Evolutionary conservation across 2,329 filamentous ascomycete genomes (phyloP).

Genomic region (Pseudogymnoascus sp.): DNA sequence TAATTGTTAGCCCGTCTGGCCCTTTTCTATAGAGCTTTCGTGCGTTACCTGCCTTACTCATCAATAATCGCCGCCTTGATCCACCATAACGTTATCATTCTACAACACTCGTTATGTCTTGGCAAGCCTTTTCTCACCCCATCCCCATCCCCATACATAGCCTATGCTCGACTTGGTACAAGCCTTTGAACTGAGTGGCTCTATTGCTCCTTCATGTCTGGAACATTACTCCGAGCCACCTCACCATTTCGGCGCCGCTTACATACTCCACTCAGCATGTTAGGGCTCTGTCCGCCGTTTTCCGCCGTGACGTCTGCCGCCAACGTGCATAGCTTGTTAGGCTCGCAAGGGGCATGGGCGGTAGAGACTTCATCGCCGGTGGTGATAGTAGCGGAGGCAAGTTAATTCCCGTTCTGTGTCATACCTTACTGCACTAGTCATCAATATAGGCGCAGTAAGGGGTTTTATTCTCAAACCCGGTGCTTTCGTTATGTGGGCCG

Average conservation of each 20-base stretch:
- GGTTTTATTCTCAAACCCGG: background rate
- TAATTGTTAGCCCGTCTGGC: background rate
- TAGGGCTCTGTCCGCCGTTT: background rate
- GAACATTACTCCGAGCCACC: background rate
- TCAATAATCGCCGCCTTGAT: background rate
- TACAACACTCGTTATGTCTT: background rate
- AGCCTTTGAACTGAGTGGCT: background rate
- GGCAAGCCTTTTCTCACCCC: background rate
- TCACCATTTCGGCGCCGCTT: background rate
- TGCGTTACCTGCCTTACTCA: background rate
- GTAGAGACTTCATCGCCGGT: background rate
- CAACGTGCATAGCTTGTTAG: background rate
- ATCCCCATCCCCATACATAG: background rate
- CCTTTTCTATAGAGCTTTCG: background rate
- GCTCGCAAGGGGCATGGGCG: background rate
- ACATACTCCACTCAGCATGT: background rate
- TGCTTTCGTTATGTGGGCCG: background rate
- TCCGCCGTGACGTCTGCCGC: background rate
- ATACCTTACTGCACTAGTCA: background rate
- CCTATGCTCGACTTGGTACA: background rate
- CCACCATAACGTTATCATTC: conserved; percentile 6
- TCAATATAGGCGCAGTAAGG: background rate
- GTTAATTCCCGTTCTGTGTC: background rate
- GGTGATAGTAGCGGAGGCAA: background rate
- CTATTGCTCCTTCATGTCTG: background rate